Conservation (phyloP, 768 basidiomycete genomes). For the Kwoniella dejecticola region DNA sequence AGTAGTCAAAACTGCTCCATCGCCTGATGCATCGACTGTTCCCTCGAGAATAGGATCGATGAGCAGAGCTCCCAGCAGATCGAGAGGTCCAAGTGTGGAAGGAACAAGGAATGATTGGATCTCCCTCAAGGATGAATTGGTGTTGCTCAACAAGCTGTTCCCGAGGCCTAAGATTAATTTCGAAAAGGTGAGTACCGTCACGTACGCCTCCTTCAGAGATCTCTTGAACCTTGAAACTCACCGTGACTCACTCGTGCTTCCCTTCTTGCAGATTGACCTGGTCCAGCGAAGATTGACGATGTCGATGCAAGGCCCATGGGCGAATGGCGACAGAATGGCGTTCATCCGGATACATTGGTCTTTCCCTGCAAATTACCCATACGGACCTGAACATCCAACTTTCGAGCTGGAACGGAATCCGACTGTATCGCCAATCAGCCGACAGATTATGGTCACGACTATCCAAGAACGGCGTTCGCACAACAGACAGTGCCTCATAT, state of each 20-base stretch:
- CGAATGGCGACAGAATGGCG: slow-evolving; percentile 71
- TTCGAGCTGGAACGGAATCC: slow-evolving; percentile 83
- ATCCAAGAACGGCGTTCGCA: slow-evolving; percentile 71
- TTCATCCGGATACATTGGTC: slow-evolving; percentile 86
- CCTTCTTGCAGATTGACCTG: slow-evolving; percentile 58
- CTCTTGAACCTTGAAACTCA: background rate
- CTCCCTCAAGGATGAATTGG: slow-evolving; percentile 44
- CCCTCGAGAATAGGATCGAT: slow-evolving; percentile 43
- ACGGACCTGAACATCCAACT: slow-evolving; percentile 61
- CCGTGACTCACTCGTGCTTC: no score
- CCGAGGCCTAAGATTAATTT: slow-evolving; percentile 60
- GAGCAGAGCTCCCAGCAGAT: slow-evolving; percentile 30
- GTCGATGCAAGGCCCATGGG: slow-evolving; percentile 87
- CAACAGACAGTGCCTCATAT: slow-evolving; percentile 79
- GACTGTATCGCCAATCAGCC: slow-evolving; percentile 73
- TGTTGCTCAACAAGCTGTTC: slow-evolving; percentile 37
- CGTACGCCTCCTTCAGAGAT: no score
- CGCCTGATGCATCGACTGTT: slow-evolving; percentile 31
- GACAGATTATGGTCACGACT: slow-evolving; percentile 75
- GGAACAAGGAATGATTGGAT: slow-evolving; percentile 30
- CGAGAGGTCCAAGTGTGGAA: slow-evolving; percentile 24
- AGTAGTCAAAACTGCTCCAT: slow-evolving; percentile 43
- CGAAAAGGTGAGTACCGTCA: slow-evolving; percentile 67
- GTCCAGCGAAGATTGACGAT: slow-evolving; percentile 73
- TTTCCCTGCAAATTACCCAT: slow-evolving; percentile 76